Evolutionary conservation across 352 stramenopile species (phyloP).

Genomic region (Pythium monospermum): DNA sequence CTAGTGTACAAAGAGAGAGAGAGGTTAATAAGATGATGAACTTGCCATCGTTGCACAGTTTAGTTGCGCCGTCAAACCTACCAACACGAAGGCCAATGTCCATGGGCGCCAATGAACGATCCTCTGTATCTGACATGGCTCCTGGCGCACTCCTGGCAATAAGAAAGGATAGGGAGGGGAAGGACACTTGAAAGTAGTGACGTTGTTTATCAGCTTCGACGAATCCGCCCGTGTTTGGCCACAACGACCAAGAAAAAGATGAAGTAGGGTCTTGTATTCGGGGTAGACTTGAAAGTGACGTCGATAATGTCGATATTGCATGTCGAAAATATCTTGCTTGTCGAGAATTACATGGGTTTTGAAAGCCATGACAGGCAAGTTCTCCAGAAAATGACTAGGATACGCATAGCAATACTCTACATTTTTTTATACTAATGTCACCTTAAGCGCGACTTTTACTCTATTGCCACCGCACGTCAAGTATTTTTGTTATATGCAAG

Average conservation of each 20-base stretch:
- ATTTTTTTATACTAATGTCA: neutral
- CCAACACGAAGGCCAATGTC: conserved; percentile 64
- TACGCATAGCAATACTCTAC: too few species aligned
- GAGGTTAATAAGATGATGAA: neutral
- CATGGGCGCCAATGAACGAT: conserved; percentile 41
- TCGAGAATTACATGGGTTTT: neutral
- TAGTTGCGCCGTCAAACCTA: conserved; percentile 30
- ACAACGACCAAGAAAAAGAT: neutral
- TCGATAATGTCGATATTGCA: neutral
- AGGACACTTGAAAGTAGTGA: neutral
- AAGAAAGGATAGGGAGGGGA: neutral
- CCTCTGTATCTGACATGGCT: conserved; percentile 18
- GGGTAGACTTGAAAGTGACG: conserved; percentile 8
- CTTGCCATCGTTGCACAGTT: neutral
- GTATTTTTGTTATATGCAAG: conserved; percentile 1
- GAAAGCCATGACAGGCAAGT: too few species aligned
- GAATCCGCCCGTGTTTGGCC: neutral
- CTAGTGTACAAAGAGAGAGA: conserved; percentile 17
- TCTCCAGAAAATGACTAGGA: too few species aligned
- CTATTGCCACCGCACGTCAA: neutral
- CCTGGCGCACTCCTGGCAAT: neutral
- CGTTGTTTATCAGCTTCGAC: neutral
- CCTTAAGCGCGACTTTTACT: neutral
- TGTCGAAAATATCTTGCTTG: neutral
- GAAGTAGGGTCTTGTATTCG: neutral